phyloP scores from a whole-genome alignment of 2,329 filamentous ascomycete genomes.

The Aureobasidium subglaciale region DNA sequence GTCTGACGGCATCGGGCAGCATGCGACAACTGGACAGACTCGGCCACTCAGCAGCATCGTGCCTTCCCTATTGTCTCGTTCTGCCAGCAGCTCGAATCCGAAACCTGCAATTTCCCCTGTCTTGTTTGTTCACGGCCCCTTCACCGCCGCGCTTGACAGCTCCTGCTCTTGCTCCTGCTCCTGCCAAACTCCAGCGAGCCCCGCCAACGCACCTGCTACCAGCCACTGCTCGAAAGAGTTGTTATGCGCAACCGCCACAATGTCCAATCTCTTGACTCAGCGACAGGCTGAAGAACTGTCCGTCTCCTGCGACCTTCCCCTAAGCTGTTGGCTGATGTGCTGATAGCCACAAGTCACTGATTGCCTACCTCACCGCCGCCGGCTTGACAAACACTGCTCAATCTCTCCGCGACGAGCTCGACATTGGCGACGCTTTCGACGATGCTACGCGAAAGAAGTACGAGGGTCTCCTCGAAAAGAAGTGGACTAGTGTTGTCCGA shows the following conservation, averaged over 20 bases:
- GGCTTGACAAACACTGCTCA: slow-evolving; percentile 63
- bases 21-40: background rate
- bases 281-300: slow-evolving; percentile 87
- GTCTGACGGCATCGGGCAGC: slow-evolving; percentile 11
- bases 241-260: slow-evolving; percentile 30
- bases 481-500: slow-evolving; percentile 93
- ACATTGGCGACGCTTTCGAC: slow-evolving; percentile 65
- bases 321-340: slow-evolving; percentile 26
- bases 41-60: background rate
- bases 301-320: slow-evolving; percentile 33
- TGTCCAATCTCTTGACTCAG: slow-evolving; percentile 69
- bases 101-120: slow-evolving; percentile 3
- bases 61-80: background rate
- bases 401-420: slow-evolving; percentile 69
- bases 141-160: background rate
- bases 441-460: slow-evolving; percentile 84
- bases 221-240: background rate
- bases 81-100: background rate
- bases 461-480: slow-evolving; percentile 89
- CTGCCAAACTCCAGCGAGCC: too few species aligned
- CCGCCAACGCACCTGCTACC: background rate
- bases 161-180: background rate
- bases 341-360: slow-evolving; percentile 81
- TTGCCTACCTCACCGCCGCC: slow-evolving; percentile 74
- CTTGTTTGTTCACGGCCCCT: background rate